Evolutionary conservation across 495 filamentous ascomycete genomes (phyloP).

Genomic region (Podospora australis): DNA sequence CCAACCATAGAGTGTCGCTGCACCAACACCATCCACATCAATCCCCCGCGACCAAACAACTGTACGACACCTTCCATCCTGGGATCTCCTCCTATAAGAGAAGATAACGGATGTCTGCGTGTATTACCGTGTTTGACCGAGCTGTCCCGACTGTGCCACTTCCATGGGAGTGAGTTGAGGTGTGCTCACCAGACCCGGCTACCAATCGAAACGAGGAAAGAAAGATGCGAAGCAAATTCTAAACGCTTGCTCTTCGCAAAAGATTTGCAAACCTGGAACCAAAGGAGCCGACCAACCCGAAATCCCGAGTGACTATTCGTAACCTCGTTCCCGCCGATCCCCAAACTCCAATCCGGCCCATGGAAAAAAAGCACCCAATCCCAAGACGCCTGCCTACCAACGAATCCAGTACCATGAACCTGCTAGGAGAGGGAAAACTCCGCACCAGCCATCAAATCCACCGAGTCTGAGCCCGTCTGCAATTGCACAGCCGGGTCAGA

Average conservation of each 20-base stretch:
- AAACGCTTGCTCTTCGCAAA: too few species aligned
- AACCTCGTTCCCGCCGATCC: constrained; percentile 2
- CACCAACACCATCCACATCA: too few species aligned
- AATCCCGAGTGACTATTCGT: neutral
- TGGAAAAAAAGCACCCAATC: neutral
- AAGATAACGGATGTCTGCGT: too few species aligned
- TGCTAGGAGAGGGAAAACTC: neutral
- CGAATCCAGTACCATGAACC: neutral
- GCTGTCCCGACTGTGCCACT: neutral
- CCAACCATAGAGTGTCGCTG: too few species aligned
- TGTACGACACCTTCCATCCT: too few species aligned
- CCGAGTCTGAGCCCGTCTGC: too few species aligned
- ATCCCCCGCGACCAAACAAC: too few species aligned
- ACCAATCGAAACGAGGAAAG: neutral
- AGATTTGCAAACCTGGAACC: too few species aligned
- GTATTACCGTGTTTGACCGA: too few species aligned
- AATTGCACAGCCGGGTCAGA: too few species aligned
- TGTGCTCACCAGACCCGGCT: neutral
- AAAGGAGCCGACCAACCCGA: neutral
- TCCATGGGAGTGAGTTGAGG: neutral
- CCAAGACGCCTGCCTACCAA: constrained; percentile 1
- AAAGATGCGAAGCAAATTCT: neutral
- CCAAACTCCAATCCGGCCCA: neutral
- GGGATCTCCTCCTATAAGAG: too few species aligned
- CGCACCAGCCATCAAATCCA: neutral